phyloP scores from a whole-genome alignment of 108 stramenopile genomes.

The Cyclostephanos tholiformis region DNA sequence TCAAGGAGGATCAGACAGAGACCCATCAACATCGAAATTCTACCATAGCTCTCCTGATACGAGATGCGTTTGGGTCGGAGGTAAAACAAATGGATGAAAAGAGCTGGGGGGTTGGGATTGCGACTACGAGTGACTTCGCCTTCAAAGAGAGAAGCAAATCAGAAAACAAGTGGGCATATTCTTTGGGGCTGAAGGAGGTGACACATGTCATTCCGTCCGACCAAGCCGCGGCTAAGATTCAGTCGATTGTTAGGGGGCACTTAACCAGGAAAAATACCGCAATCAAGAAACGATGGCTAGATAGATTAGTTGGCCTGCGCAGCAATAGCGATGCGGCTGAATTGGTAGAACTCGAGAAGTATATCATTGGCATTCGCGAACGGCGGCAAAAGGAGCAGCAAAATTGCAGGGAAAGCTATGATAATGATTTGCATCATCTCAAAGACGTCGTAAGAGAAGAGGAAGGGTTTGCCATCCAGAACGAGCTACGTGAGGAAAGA shows the following conservation, averaged over 20 bases:
- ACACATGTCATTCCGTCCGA: slow-evolving; percentile 37
- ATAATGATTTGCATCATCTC: slow-evolving; percentile 63
- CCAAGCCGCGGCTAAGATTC: slow-evolving; percentile 66
- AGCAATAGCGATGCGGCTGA: slow-evolving; percentile 11
- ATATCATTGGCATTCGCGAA: slow-evolving; percentile 53
- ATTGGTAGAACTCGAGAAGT: slow-evolving; percentile 49
- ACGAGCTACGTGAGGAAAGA: slow-evolving; percentile 69
- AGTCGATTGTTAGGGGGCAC: slow-evolving; percentile 63
- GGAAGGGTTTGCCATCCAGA: slow-evolving; percentile 81
- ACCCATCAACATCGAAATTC: slow-evolving; percentile 43
- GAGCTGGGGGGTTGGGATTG: slow-evolving; percentile 6
- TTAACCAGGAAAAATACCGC: slow-evolving; percentile 26
- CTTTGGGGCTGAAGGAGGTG: not conserved
- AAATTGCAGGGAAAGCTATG: slow-evolving; percentile 75
- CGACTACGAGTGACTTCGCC: not conserved
- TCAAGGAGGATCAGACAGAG: slow-evolving; percentile 56
- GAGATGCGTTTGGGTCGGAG: slow-evolving; percentile 56
- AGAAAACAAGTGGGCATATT: not conserved
- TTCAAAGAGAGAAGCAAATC: not conserved
- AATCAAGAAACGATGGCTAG: slow-evolving; percentile 43
- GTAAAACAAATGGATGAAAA: slow-evolving; percentile 47
- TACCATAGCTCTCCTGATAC: slow-evolving; percentile 56
- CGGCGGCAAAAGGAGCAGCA: slow-evolving; percentile 77
- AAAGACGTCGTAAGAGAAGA: slow-evolving; percentile 75
- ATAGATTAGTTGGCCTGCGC: slow-evolving; percentile 77